Conservation (phyloP, 768 basidiomycete species). For the Peribolospora kevripleyi region DNA sequence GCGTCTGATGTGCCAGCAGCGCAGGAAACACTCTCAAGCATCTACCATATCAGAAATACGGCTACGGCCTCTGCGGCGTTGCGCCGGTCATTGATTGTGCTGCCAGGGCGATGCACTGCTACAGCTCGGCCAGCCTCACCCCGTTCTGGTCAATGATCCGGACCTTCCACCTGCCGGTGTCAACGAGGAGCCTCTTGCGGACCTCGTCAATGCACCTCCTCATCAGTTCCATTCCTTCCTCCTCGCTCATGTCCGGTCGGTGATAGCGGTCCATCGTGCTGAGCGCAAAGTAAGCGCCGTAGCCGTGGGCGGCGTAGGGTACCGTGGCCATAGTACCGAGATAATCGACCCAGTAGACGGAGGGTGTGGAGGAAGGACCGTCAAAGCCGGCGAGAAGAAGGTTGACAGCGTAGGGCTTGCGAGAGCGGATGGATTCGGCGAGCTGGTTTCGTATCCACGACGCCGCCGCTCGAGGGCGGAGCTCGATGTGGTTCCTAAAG, state of each 20-base stretch:
- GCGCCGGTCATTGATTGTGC: too few species aligned
- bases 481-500: constrained; percentile 45
- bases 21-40: too few species aligned
- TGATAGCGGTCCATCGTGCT: constrained; percentile 88
- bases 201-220: constrained; percentile 75
- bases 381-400: constrained; percentile 84
- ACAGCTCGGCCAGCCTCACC: constrained; percentile 47
- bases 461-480: constrained; percentile 72
- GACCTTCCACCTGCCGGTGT: constrained; percentile 47
- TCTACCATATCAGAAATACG: too few species aligned
- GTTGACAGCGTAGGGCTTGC: constrained; percentile 72
- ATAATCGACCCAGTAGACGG: constrained; percentile 89
- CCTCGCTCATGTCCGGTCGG: constrained; percentile 56
- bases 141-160: constrained; percentile 86
- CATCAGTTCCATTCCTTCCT: constrained; percentile 63
- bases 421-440: constrained; percentile 67
- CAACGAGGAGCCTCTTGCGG: constrained; percentile 44
- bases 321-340: constrained; percentile 69
- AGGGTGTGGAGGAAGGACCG: constrained; percentile 35
- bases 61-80: too few species aligned
- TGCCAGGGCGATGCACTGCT: neutral
- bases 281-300: constrained; percentile 75
- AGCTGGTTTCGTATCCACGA: constrained; percentile 83
- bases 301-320: constrained; percentile 85
- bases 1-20: too few species aligned